Evolutionary conservation across 495 filamentous ascomycete genomes (phyloP), one percentile per base, ranked within the genome.

Genomic region (Xylaria nigripes): DNA sequence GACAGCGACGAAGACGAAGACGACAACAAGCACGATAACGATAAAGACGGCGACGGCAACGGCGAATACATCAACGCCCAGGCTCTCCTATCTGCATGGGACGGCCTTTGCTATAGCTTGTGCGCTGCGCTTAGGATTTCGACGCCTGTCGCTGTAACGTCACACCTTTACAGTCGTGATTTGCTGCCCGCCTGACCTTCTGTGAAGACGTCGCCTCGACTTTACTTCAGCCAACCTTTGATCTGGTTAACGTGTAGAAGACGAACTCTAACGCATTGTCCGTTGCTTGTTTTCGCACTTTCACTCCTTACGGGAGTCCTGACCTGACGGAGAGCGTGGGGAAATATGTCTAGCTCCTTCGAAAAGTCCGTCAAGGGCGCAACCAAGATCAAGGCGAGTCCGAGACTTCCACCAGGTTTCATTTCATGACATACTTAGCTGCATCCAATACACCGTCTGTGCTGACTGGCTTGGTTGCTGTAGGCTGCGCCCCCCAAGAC

Each of bases 401-500:
- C 12, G 10, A 41, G 32, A 8, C 32, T 36, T 36, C 32, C 32
- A 2, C 32, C 10, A 2, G 32, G 13, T 23, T 19, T 9, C 13
- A 22, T 16, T 21, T 25, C 15, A 13, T 34, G 29, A 7, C 24
- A 24, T 43, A 23, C 19, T 21, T 23, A 21, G 18, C 36, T 30
- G 27, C 51, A 12, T 40, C 25, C 15, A 16, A 19, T 48, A 63
- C 59, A 19, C 56, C 53, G 19, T 32, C 21, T 9, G 18, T 51
- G 34, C 61, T 67, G 41, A 67, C 59, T 23, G 27, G n/a, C 13
- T 48, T 38, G 25, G 41, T 51, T 47, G 12, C 46, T 54, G 66
- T 65, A 95, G 87, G 86, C 90, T 71, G 93, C 94, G 48, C 86
- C 93, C 55, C 93, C 93, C 21, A 99, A 99, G 76, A 92, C 94